phyloP scores from a whole-genome alignment of 2,329 filamentous ascomycete species.

The Cladosporium sp. region DNA sequence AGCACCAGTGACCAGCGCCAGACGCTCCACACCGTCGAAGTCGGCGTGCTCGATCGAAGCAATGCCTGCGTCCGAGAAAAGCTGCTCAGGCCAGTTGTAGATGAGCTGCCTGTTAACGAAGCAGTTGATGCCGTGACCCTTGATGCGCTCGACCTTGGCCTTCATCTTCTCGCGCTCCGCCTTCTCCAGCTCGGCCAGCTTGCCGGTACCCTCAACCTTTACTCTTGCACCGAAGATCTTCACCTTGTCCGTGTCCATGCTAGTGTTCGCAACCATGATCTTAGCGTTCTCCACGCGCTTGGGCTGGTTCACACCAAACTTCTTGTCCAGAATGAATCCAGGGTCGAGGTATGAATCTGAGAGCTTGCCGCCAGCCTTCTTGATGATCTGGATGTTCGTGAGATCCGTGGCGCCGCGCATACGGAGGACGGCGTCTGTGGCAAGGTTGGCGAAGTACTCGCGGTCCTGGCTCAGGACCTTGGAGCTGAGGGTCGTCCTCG shows the following conservation, averaged over 20 bases:
- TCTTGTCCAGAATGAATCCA: conserved; percentile 98
- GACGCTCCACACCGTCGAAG: conserved; percentile 94
- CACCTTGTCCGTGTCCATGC: conserved; percentile 99
- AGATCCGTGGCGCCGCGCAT: conserved; percentile 88
- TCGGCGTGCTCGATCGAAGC: conserved; percentile 98
- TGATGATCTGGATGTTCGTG: conserved; percentile 98
- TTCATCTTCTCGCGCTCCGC: conserved; percentile 99
- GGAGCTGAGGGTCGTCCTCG: conserved; percentile 91
- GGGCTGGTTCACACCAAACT: conserved; percentile 97
- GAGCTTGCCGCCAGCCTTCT: conserved; percentile 97
- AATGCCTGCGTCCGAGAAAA: conserved; percentile 96
- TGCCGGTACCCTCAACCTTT: conserved; percentile 93
- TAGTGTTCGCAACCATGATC: conserved; percentile 95
- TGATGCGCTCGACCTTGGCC: conserved; percentile 98
- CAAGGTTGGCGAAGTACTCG: conserved; percentile 83
- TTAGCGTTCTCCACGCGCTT: conserved; percentile 97
- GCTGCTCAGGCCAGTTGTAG: conserved; percentile 99
- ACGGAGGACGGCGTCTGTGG: conserved; percentile 85
- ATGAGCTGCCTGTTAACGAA: conserved; percentile 99
- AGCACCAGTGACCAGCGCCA: conserved; percentile 92
- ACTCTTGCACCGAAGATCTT: conserved; percentile 98
- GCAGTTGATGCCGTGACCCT: conserved; percentile 98
- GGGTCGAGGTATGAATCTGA: conserved; percentile 97
- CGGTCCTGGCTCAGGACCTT: conserved; percentile 95
- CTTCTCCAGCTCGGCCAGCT: conserved; percentile 97